Base-by-base conservation (phyloP, 805 yeast species). In the Cyberlindnera petersonii region DNA sequence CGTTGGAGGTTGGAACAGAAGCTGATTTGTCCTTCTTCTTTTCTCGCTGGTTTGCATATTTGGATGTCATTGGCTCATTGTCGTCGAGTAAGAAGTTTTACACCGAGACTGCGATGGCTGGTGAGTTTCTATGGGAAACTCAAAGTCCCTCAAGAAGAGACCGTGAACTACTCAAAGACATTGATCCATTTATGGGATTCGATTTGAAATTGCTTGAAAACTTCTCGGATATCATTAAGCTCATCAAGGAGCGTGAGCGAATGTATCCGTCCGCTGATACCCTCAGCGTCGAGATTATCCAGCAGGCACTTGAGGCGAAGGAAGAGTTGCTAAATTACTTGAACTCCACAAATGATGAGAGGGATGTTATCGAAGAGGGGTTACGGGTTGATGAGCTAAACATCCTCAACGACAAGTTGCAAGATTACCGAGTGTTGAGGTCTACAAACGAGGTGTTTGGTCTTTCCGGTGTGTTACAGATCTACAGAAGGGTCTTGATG, bases 111-210 rank as follows among this genome's bases (percentile, higher is more conserved):
- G 35, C 63, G 61, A 49, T 61, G 63, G 39, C 52, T 19, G 19
- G 49, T 33, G 43, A 45, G 26, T 19, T 50, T 8, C 29, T 63
- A 10, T 51, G 50, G 48, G 48, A 47, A 26, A 37, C 43, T 11
- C 48, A 49, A 10, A 13, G 16, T 11, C 38, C 48, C 5, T 42
- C 44, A 3, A 9, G 22, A 3, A 16, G 33, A 4, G 54, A 56
- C 19, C 50, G 63, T 43, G 47, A 50, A 35, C 33, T 43, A 24
- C 47, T 59, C 26, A 58, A 59, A 22, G 77, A 74, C 47, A 75
- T 82, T 35, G 87, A 82, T 53, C 74, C 72, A 40, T 63, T 80
- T 35, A 62, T 72, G 37, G 94, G 93, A 1, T 75, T 85, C 55
- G 88, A 84, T 47, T 65, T 79, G 10, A 68, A 67, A 43, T 68